These are phyloP conservation scores for Fraxinus baroniana DNA, from an alignment of 305 asterid species.

Conservation along the genomic window DNA sequence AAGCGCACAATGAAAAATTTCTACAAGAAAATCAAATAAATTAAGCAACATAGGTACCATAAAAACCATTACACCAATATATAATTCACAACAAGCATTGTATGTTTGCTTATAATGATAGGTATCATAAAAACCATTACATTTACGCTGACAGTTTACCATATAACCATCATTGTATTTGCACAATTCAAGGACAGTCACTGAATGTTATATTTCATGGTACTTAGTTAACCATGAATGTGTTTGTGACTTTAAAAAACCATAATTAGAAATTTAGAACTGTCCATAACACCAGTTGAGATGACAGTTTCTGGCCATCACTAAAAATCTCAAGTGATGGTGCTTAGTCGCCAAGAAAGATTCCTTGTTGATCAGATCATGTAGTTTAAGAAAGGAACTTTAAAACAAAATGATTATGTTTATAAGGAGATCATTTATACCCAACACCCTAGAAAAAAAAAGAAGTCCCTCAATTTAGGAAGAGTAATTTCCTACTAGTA, in stretches of 20 bases:
- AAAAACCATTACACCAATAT: neutral
- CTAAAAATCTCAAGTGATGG: neutral
- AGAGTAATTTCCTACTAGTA: neutral
- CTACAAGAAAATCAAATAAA: neutral
- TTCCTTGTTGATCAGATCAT: neutral
- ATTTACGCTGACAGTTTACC: neutral
- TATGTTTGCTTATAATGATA: neutral
- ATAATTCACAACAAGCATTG: neutral
- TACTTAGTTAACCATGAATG: neutral
- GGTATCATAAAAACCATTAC: neutral
- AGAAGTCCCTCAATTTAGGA: neutral
- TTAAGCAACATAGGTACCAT: neutral
- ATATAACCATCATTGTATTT: neutral
- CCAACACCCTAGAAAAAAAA: neutral
- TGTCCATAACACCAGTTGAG: neutral
- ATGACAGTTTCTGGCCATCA: neutral
- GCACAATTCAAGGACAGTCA: neutral
- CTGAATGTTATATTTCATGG: neutral
- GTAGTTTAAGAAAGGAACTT: neutral
- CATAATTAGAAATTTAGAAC: neutral
- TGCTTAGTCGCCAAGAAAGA: neutral
- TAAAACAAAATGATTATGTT: neutral
- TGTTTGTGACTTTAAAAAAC: neutral
- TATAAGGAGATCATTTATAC: neutral
- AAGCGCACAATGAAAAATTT: neutral